A percentile compares a stretch with the other conserved stretches of the same genome.
phyloP scores from a whole-genome alignment of 139 green algal genomes.

The Tetraselmis striata region DNA sequence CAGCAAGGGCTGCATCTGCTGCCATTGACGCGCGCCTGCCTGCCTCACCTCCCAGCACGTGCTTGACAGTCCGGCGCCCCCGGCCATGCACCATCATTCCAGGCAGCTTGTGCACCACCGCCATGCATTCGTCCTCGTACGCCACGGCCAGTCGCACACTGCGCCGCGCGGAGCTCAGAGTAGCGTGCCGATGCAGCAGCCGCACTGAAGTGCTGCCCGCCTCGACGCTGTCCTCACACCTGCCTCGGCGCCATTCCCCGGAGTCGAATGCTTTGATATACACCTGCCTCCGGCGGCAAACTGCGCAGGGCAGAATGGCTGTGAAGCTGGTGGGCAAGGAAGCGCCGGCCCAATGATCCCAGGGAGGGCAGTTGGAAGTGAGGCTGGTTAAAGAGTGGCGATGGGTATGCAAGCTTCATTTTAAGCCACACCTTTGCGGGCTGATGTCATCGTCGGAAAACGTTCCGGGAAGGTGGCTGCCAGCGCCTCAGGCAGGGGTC shows the following conservation, averaged over 20 bases:
- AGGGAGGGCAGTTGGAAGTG: too few relatives aligned
- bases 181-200: neutral
- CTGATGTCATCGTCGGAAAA: neutral
- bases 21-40: neutral
- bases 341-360: too few relatives aligned
- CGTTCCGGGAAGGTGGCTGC: neutral
- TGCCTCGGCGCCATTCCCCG: neutral
- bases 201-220: neutral
- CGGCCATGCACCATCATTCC: neutral
- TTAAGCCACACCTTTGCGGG: neutral
- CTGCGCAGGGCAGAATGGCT: too few relatives aligned
- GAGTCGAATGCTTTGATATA: neutral
- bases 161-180: neutral
- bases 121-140: slow-evolving; percentile 9
- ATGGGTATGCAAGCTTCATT: too few relatives aligned
- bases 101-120: neutral
- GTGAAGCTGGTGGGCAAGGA: too few relatives aligned
- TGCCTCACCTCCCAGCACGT: neutral
- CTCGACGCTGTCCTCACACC: neutral
- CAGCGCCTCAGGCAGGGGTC: neutral
- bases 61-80: neutral
- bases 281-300: neutral
- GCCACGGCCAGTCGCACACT: neutral
- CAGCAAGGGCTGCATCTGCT: too few relatives aligned
- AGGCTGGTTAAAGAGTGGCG: too few relatives aligned